Evolutionary conservation across 768 basidiomycete species (phyloP).

Genomic region (Leccinum subgranulosum): DNA sequence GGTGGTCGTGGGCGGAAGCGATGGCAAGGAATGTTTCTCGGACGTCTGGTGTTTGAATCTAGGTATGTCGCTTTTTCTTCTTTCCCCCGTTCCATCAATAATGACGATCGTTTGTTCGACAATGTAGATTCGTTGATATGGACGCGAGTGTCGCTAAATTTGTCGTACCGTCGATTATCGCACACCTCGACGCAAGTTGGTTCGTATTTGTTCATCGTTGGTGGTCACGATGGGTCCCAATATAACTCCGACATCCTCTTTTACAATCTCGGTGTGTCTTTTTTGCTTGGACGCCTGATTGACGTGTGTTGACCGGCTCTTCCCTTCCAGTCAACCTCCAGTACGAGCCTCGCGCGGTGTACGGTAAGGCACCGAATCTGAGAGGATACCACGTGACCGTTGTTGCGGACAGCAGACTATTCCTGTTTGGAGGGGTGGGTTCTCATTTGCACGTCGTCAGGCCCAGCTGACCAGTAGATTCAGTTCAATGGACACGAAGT

Average conservation of each 20-base stretch:
- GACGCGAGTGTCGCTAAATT: slow-evolving; percentile 23
- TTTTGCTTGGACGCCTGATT: not conserved
- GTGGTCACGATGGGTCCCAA: slow-evolving; percentile 79
- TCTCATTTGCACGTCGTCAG: not conserved
- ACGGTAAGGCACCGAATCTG: slow-evolving; percentile 64
- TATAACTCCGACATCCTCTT: slow-evolving; percentile 75
- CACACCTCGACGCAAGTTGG: slow-evolving; percentile 91
- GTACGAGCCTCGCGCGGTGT: slow-evolving; percentile 70
- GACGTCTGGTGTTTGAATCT: slow-evolving; percentile 88
- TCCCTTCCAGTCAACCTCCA: slow-evolving; percentile 65
- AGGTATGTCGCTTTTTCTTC: slow-evolving; percentile 46
- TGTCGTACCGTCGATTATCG: slow-evolving; percentile 59
- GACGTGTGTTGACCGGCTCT: not conserved
- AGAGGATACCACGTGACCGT: slow-evolving; percentile 86
- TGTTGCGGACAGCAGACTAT: slow-evolving; percentile 79
- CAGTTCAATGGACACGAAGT: slow-evolving; percentile 74
- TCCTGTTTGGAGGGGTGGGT: slow-evolving; percentile 74
- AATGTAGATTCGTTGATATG: slow-evolving; percentile 27
- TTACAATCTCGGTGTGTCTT: slow-evolving; percentile 75
- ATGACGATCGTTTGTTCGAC: not conserved
- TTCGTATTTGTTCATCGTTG: slow-evolving; percentile 85
- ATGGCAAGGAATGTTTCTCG: slow-evolving; percentile 83
- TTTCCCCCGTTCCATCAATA: not conserved
- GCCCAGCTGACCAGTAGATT: slow-evolving; percentile 10
- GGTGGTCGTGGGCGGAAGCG: slow-evolving; percentile 89